These are phyloP conservation scores for Remersonia thermophila DNA, from an alignment of 2,329 filamentous ascomycete genomes.

Conservation along the genomic window DNA sequence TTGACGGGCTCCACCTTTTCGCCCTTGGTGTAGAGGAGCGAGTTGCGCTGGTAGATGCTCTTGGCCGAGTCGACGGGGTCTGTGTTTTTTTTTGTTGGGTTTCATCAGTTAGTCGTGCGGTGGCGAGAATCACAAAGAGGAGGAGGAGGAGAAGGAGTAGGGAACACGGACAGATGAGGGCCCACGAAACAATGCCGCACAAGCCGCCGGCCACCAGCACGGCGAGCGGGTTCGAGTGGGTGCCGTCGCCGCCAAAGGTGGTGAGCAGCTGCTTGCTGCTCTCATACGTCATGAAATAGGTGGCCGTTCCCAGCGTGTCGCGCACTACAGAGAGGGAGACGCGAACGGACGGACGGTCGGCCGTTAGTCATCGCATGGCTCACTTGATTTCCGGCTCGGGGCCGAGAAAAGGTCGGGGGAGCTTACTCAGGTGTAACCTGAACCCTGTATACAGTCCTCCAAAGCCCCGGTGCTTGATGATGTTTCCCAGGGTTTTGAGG, in stretches of 20 bases:
- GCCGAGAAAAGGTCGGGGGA: not conserved
- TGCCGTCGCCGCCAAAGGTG: conserved; percentile 57
- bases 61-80: conserved; percentile 71
- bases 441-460: conserved; percentile 71
- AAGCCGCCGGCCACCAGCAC: conserved; percentile 68
- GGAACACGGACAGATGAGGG: conserved; percentile 49
- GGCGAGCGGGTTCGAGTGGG: conserved; percentile 66
- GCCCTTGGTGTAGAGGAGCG: conserved; percentile 56
- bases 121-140: not conserved
- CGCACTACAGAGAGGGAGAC: too few relatives aligned
- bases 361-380: too few relatives aligned
- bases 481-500: conserved; percentile 61
- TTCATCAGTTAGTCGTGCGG: conserved; percentile 3
- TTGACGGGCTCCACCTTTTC: conserved; percentile 54
- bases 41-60: conserved; percentile 74
- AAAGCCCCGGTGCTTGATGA: conserved; percentile 62
- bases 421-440: conserved; percentile 62
- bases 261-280: conserved; percentile 72
- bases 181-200: conserved; percentile 77
- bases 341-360: too few relatives aligned
- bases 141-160: not conserved
- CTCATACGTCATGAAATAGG: conserved; percentile 86
- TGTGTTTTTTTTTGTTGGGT: conserved; percentile 18
- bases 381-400: too few relatives aligned
- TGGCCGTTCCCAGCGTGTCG: conserved; percentile 70